Evolutionary conservation across 495 filamentous ascomycete species (phyloP), one percentile per base, ranked within the genome.

Genomic region (Polyplosphaeria fusca): DNA sequence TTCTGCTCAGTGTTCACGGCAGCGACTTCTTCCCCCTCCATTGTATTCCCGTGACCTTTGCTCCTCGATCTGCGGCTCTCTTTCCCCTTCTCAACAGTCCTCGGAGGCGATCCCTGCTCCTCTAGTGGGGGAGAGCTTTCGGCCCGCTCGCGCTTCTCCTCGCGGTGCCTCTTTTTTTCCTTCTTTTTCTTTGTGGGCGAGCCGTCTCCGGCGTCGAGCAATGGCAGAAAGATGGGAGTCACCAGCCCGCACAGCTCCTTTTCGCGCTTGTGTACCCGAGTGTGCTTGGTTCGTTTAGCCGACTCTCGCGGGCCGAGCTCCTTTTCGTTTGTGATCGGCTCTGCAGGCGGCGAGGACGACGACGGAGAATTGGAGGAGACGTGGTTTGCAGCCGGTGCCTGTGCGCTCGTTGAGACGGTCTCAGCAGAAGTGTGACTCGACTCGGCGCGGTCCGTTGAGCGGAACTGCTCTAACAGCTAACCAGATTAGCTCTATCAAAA

Each of bases 171-270:
- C 47, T 28, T 35, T 28, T 50, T 44, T 24, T 53, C 37, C 42
- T 55, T 42, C 26, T 59, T 58, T 50, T 61, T 38, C 37, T 49
- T 54, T n/a, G 42, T 18, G 30, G 55, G 41, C 24, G 60, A 20
- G 18, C 5, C 12, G 11, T 47, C 47, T 13, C 30, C 19, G 0
- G 57, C 56, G 4, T 65, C 62, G 11, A 65, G 37, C 27, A 65
- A 43, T 18, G 62, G 62, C 7, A 65, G 52, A 26, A 61, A 65
- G 2, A 54, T 46, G 1, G 61, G 61, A 12, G 62, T 61, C 3
- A 61, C 57, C 20, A 65, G 43, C n/a, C 62, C 62, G 24, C 40
- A 58, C 18, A 65, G 52, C 57, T 65, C 62, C 27, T 57, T 43
- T 39, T 65, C 62, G 24, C 62, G 56, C 39, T 65, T 58, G 32